Percentiles rank a stretch among this genome's conserved stretches.
Evolutionary conservation across 2,329 filamentous ascomycete genomes (phyloP).

Genomic region (Zymoseptoria brevis): DNA sequence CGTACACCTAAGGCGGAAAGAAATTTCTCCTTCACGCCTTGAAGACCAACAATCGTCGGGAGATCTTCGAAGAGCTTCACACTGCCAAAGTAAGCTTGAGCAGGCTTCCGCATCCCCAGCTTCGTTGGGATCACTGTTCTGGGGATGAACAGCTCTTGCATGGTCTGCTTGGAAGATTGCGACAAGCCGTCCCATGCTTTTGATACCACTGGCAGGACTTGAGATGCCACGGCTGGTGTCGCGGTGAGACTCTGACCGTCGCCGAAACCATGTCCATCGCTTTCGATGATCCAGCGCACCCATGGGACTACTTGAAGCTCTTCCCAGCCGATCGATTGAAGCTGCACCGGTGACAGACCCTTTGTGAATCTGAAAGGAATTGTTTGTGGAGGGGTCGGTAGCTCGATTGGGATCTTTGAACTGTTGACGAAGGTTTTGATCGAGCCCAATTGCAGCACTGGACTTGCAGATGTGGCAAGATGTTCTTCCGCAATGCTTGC

Average conservation of each 20-base stretch:
- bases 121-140: slow-evolving; percentile 82
- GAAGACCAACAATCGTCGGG: slow-evolving; percentile 67
- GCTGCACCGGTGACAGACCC: slow-evolving; percentile 54
- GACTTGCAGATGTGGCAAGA: slow-evolving; percentile 50
- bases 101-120: slow-evolving; percentile 75
- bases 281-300: slow-evolving; percentile 72
- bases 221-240: slow-evolving; percentile 64
- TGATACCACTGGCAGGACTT: slow-evolving; percentile 71
- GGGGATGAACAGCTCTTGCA: slow-evolving; percentile 57
- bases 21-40: slow-evolving; percentile 84
- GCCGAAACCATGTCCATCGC: slow-evolving; percentile 50
- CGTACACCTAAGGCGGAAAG: slow-evolving; percentile 75
- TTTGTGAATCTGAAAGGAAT: slow-evolving; percentile 80
- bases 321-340: slow-evolving; percentile 79
- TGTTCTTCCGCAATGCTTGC: slow-evolving; percentile 51
- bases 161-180: slow-evolving; percentile 54
- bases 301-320: slow-evolving; percentile 78
- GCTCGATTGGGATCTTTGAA: slow-evolving; percentile 69
- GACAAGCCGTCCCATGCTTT: slow-evolving; percentile 84
- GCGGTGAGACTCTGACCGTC: slow-evolving; percentile 62
- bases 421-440: slow-evolving; percentile 68
- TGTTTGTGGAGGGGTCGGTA: slow-evolving; percentile 73
- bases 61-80: slow-evolving; percentile 94
- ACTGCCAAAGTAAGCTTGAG: slow-evolving; percentile 83
- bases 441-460: slow-evolving; percentile 67